phyloP scores from a whole-genome alignment of 106 monocot genomes.

The Amphibolis antarctica region DNA sequence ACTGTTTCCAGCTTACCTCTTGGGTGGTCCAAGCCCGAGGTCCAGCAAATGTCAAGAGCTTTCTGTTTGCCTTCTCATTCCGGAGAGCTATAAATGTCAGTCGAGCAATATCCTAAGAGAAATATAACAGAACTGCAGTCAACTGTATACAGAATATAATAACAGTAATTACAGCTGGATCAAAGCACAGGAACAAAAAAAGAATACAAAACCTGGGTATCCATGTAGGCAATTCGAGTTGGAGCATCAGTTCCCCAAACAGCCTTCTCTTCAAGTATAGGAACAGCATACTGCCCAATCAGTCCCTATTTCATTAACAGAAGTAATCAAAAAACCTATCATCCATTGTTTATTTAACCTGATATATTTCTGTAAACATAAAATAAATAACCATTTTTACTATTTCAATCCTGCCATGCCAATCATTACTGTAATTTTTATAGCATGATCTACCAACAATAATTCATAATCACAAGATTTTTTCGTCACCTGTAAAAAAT shows the following conservation, averaged over 20 bases:
- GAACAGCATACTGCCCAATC: constrained; percentile 98
- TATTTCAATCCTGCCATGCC: too few relatives aligned
- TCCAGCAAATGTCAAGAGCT: constrained; percentile 87
- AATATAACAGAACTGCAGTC: neutral
- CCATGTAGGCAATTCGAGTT: constrained; percentile 98
- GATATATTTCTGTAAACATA: too few relatives aligned
- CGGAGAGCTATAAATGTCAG: constrained; percentile 88
- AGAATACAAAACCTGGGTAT: constrained; percentile 58
- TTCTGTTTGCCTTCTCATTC: constrained; percentile 63
- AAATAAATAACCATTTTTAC: too few relatives aligned
- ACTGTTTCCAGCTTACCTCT: constrained; percentile 40
- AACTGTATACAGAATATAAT: neutral
- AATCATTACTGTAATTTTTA: too few relatives aligned
- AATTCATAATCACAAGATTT: too few relatives aligned
- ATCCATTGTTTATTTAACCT: too few relatives aligned
- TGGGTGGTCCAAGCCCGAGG: constrained; percentile 99
- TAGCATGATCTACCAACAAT: too few relatives aligned
- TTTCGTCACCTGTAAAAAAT: too few relatives aligned
- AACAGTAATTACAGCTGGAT: neutral
- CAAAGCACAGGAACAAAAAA: neutral
- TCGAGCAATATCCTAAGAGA: constrained; percentile 81
- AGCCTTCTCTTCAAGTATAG: constrained; percentile 95
- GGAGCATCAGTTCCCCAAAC: constrained; percentile 99
- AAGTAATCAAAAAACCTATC: neutral
- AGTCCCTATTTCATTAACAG: constrained; percentile 41